Base-by-base conservation (phyloP, 441 rosid genomes). In the Croton setiger region DNA sequence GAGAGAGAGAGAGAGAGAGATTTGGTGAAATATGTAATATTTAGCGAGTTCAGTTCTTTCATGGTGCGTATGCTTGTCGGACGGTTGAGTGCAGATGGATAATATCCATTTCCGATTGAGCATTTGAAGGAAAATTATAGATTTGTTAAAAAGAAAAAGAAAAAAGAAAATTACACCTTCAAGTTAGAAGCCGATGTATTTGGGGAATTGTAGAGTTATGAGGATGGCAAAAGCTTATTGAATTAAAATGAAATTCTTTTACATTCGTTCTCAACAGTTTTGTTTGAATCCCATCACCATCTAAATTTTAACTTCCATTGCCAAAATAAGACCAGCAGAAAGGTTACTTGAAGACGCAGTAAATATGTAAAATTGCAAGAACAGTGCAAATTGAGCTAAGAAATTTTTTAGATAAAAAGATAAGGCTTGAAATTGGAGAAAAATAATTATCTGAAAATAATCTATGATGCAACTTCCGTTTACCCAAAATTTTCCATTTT, bases 151-250 rank as follows among this genome's bases (percentile, higher is more conserved):
- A 47, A 53, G 23, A 33, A 61, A 55, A 23, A 15, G 39, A 63
- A 36, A 41, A 56, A 68, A 70, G 60, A 69, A 63, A 74, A 74
- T 31, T 76, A 81, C 80, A 80, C 81, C 64, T 31, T 72, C 80
- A 81, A 72, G 67, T 73, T 74, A 77, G 82, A 76, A 76, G 65
- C 79, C 75, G 68, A 80, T 77, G 76, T 60, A 79, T 79, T 82
- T 77, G 74, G 73, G 81, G 75, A 84, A 82, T 78, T 87, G 89
- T 87, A 86, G 91, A 89, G 91, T 78, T 79, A 61, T 69, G 81
- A 82, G 74, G 71, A 76, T 75, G 63, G 74, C 64, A 57, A 76
- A 83, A 71, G 78, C 74, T 75, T 82, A 80, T 69, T 80, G 82
- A 80, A 85, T 83, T 65, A 74, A 78, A 77, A 78, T 76, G 85